Evolutionary conservation across 805 yeast genomes (phyloP).

Genomic region (Yamadazyma takamatsuzukensis): DNA sequence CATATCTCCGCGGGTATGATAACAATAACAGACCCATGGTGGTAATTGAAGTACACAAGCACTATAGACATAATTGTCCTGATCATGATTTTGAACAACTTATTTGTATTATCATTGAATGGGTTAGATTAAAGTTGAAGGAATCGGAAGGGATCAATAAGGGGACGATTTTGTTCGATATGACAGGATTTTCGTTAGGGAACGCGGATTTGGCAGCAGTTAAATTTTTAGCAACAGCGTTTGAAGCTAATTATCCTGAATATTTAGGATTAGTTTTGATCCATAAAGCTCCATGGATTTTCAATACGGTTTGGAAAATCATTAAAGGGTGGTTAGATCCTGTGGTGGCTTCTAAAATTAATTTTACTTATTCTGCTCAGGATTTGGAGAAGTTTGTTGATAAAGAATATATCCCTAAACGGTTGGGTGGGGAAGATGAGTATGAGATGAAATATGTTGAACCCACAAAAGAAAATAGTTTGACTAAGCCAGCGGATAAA

Average conservation of each 20-base stretch:
- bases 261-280: constrained; percentile 76
- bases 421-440: constrained; percentile 67
- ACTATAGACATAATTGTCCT: constrained; percentile 45
- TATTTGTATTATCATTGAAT: constrained; percentile 72
- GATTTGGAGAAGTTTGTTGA: constrained; percentile 64
- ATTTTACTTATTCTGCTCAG: constrained; percentile 63
- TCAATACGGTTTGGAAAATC: constrained; percentile 86
- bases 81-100: constrained; percentile 67
- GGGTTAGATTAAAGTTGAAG: constrained; percentile 59
- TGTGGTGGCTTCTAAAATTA: constrained; percentile 83
- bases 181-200: constrained; percentile 74
- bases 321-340: constrained; percentile 92
- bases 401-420: constrained; percentile 53
- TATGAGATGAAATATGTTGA: constrained; percentile 49
- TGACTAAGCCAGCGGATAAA: constrained; percentile 21
- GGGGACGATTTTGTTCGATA: constrained; percentile 69
- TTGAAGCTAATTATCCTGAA: constrained; percentile 95
- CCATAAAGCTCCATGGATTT: constrained; percentile 95
- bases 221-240: constrained; percentile 75
- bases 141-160: constrained; percentile 61
- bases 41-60: constrained; percentile 70
- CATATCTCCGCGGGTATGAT: constrained; percentile 71
- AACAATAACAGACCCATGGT: constrained; percentile 71
- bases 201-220: constrained; percentile 91
- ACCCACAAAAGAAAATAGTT: constrained; percentile 56